Conservation (phyloP, 805 yeast genomes). For the Yarrowia yakushimensis region DNA sequence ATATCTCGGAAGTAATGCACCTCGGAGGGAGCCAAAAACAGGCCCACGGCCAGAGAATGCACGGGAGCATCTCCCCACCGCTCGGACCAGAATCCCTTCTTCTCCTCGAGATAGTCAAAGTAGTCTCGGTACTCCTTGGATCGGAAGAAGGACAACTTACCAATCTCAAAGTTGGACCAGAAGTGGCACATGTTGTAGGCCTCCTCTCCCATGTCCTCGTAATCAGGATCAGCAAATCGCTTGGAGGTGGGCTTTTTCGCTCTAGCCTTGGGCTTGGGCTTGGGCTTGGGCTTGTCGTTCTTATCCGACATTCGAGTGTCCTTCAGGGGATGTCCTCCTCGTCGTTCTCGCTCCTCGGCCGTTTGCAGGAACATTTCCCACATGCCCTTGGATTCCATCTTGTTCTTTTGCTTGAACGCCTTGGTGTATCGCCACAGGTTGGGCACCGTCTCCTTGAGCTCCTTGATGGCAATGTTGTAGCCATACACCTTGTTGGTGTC, state of each 20-base stretch:
- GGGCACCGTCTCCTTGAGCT: constrained; percentile 78
- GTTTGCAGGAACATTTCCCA: constrained; percentile 62
- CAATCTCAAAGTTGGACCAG: constrained; percentile 93
- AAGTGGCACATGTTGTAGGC: constrained; percentile 75
- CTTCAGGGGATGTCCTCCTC: constrained; percentile 51
- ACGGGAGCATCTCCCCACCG: constrained; percentile 99
- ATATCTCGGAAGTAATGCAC: constrained; percentile 90
- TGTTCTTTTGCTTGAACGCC: constrained; percentile 51
- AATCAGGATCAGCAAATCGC: constrained; percentile 32
- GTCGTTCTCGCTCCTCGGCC: constrained; percentile 35
- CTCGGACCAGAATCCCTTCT: constrained; percentile 84
- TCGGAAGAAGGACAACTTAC: constrained; percentile 70
- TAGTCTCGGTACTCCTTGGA: constrained; percentile 62
- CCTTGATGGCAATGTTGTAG: constrained; percentile 74
- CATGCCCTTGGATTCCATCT: constrained; percentile 53
- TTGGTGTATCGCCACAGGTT: constrained; percentile 70
- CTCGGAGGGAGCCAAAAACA: constrained; percentile 64
- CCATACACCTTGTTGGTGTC: constrained; percentile 70
- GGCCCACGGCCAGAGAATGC: constrained; percentile 80
- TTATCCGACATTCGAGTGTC: constrained; percentile 58
- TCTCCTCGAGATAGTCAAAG: constrained; percentile 61
- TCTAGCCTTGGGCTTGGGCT: neutral
- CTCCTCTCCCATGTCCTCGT: constrained; percentile 32
- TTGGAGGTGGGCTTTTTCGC: neutral
- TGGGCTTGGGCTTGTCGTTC: constrained; percentile 33